These are phyloP conservation scores for Steccherinum ochraceum DNA, from an alignment of 768 basidiomycete genomes.

Conservation along the genomic window DNA sequence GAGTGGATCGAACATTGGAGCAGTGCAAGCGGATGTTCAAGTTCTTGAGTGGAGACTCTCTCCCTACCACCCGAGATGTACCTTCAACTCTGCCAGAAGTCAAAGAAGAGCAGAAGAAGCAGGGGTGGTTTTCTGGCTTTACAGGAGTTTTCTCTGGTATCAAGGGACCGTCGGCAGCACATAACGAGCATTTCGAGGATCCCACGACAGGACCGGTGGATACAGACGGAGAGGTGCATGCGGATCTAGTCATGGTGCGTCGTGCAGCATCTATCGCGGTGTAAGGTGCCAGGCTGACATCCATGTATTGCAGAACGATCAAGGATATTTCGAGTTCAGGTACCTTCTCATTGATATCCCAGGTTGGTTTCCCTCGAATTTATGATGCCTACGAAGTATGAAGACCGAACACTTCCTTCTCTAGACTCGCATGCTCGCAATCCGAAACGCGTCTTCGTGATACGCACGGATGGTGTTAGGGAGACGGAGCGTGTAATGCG, in stretches of 20 bases:
- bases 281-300: not conserved
- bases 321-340: slow-evolving; percentile 72
- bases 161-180: slow-evolving; percentile 31
- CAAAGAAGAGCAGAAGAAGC: slow-evolving; percentile 27
- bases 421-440: slow-evolving; percentile 8
- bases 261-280: not conserved
- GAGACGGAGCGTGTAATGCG: slow-evolving; percentile 1
- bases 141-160: slow-evolving; percentile 68
- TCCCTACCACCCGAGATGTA: slow-evolving; percentile 28
- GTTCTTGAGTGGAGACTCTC: slow-evolving; percentile 63
- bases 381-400: no score
- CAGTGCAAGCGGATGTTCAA: slow-evolving; percentile 53
- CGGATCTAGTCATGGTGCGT: slow-evolving; percentile 66
- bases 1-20: slow-evolving; percentile 4
- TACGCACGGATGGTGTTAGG: slow-evolving; percentile 3
- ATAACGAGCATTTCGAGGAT: slow-evolving; percentile 24
- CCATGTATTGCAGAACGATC: slow-evolving; percentile 46
- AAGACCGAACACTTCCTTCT: not conserved
- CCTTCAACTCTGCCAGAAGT: slow-evolving; percentile 22
- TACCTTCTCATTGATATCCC: slow-evolving; percentile 78
- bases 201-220: slow-evolving; percentile 22
- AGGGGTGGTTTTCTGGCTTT: slow-evolving; percentile 42
- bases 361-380: slow-evolving; percentile 43
- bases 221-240: slow-evolving; percentile 78
- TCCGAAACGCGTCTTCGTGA: slow-evolving; percentile 10